Evolutionary conservation across 2,329 filamentous ascomycete genomes (phyloP).

Genomic region (Cercospora sp.): DNA sequence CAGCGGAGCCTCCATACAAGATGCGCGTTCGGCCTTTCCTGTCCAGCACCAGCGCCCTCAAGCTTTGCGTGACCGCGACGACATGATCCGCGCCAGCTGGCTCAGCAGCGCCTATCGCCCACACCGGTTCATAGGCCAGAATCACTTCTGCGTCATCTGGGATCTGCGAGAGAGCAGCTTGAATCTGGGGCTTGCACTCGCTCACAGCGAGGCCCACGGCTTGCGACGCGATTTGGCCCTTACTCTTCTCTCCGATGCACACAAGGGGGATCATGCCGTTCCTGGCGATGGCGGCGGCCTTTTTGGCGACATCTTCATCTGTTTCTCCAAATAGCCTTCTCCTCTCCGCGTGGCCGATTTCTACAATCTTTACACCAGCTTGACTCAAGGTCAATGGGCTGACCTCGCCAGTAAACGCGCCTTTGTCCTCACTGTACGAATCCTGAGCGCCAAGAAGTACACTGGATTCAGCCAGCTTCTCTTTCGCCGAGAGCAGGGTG

Average conservation of each 20-base stretch:
- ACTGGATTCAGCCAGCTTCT: slow-evolving; percentile 48
- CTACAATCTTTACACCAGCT: slow-evolving; percentile 70
- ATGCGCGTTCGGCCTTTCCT: slow-evolving; percentile 65
- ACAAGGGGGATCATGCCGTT: slow-evolving; percentile 76
- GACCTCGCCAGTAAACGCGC: slow-evolving; percentile 77
- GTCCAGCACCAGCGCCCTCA: slow-evolving; percentile 57
- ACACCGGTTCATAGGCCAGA: slow-evolving; percentile 84
- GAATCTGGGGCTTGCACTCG: slow-evolving; percentile 68
- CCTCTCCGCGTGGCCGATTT: slow-evolving; percentile 80
- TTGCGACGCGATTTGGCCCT: slow-evolving; percentile 46
- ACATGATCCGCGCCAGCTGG: slow-evolving; percentile 75
- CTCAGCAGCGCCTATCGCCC: slow-evolving; percentile 76
- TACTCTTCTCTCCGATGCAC: slow-evolving; percentile 72
- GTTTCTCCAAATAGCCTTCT: slow-evolving; percentile 71
- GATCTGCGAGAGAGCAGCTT: slow-evolving; percentile 62
- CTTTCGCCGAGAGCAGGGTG: slow-evolving; percentile 58
- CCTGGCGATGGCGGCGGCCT: slow-evolving; percentile 66
- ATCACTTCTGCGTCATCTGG: slow-evolving; percentile 67
- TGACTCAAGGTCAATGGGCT: slow-evolving; percentile 67
- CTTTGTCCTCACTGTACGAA: slow-evolving; percentile 66
- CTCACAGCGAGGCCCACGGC: slow-evolving; percentile 61
- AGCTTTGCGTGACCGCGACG: slow-evolving; percentile 65
- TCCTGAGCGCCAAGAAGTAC: slow-evolving; percentile 75
- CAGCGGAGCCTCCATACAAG: slow-evolving; percentile 80
- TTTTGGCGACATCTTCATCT: slow-evolving; percentile 66